Conservation (phyloP, 2,329 filamentous ascomycete genomes). For the Ascochyta lentis region DNA sequence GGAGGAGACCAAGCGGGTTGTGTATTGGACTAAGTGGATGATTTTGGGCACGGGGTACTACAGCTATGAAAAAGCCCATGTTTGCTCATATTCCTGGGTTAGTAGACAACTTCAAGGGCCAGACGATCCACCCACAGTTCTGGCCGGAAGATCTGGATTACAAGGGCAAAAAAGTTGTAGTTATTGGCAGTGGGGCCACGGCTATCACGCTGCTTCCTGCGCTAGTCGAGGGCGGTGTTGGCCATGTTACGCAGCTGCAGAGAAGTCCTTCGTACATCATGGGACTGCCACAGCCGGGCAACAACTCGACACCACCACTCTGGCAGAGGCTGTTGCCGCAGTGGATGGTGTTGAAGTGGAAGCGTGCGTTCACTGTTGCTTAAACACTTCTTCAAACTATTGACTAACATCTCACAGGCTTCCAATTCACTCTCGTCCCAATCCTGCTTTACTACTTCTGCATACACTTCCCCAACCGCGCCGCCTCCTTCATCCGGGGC, state of each 20-base stretch:
- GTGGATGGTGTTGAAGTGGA: constrained; percentile 55
- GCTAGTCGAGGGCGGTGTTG: constrained; percentile 67
- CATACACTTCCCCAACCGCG: constrained; percentile 58
- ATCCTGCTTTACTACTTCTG: constrained; percentile 60
- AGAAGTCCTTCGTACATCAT: constrained; percentile 72
- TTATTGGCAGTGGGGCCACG: constrained; percentile 81
- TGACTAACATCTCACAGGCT: constrained; percentile 26
- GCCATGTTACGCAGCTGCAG: constrained; percentile 78
- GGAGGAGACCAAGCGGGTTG: constrained; percentile 45
- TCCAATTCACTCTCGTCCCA: constrained; percentile 59
- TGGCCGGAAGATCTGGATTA: constrained; percentile 76
- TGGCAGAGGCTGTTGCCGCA: constrained; percentile 53
- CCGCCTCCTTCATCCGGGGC: constrained; percentile 57
- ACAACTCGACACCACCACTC: constrained; percentile 44
- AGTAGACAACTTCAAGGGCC: constrained; percentile 65
- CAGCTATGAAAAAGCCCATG: constrained; percentile 69
- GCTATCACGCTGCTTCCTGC: constrained; percentile 78
- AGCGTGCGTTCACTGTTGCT: constrained; percentile 46
- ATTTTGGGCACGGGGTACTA: constrained; percentile 75
- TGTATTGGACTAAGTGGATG: constrained; percentile 56
- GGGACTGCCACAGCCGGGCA: constrained; percentile 56
- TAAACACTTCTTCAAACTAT: no score
- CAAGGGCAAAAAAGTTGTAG: constrained; percentile 69
- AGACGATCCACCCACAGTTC: constrained; percentile 73
- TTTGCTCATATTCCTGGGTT: constrained; percentile 70